Evolutionary conservation across 257 asterid genomes (phyloP), one percentile per base, ranked within the genome.

Genomic region (Catharanthus roseus): DNA sequence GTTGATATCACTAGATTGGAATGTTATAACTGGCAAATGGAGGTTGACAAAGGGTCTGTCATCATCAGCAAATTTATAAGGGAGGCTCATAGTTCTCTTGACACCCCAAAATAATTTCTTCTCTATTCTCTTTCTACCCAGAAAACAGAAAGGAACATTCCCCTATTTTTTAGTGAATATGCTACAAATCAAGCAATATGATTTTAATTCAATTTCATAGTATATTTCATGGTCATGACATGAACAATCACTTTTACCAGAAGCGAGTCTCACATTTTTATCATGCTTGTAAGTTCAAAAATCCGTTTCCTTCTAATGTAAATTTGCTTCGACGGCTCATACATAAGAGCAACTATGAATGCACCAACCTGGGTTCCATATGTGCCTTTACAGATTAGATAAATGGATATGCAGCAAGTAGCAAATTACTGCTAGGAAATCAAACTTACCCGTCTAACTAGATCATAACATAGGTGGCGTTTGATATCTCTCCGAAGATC

Each of bases 401-500:
- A 61, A 41, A 10, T 16, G 1, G 0, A 23, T 31, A 9, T 42
- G 44, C 5, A 61, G 19, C n/a, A 9, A 18, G 19, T 47, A 69
- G 45, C 12, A 69, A n/a, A 19, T 28, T 3, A 23, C 60, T 34
- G 45, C 42, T 16, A 4, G 13, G 41, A 65, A 65, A 0, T 3
- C 29, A 26, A 19, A 39, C 93, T 87, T 70, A 92, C 99, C 77
- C 96, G 84, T 71, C 97, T 85, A 72, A 95, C 99, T 6, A 91
- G 86, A 74, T 95, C 99, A 69, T 91, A 95, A 74, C 99, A 95
- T 51, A 95, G 90, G 77, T 91, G 99, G 74, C 99, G 95, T 47
- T 95, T 95, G 76, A 95, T 95, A 82, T 88, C 96, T 71, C 99
- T 84, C 10, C 97, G 90, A 72, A 91, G 96, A 83, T 91, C 99